Percentiles rank a stretch among this genome's conserved stretches.
Evolutionary conservation across 352 stramenopile species (phyloP).

Genomic region (Aphanomyces cochlioides): DNA sequence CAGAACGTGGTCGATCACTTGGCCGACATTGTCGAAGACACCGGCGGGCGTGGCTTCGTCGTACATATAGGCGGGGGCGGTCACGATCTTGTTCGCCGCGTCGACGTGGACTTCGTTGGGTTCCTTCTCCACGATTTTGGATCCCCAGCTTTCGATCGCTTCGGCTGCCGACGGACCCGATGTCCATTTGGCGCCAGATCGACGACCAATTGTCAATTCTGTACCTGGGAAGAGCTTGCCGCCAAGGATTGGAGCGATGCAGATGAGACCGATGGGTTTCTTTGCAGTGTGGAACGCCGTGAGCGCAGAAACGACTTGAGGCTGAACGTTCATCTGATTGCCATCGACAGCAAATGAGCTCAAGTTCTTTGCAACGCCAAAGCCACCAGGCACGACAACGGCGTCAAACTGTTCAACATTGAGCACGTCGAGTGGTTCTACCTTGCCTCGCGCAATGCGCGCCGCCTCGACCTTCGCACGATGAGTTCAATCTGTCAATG

Average conservation of each 20-base stretch:
- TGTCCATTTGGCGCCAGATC: conserved; percentile 32
- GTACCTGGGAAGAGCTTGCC: conserved; percentile 36
- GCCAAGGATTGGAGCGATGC: conserved; percentile 38
- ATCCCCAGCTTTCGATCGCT: conserved; percentile 34
- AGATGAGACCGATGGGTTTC: conserved; percentile 41
- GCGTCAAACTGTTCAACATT: conserved; percentile 36
- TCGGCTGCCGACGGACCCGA: conserved; percentile 32
- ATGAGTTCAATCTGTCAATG: too few relatives aligned
- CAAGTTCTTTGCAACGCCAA: conserved; percentile 43
- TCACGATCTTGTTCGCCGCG: conserved; percentile 36
- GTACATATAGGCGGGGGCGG: conserved; percentile 40
- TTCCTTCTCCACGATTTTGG: conserved; percentile 34
- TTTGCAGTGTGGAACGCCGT: conserved; percentile 34
- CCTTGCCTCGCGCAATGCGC: conserved; percentile 35
- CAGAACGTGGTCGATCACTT: conserved; percentile 35
- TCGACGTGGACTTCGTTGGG: conserved; percentile 14
- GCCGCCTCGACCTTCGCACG: conserved; percentile 29
- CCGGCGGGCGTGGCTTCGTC: conserved; percentile 29
- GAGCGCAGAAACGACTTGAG: conserved; percentile 31
- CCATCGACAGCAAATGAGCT: conserved; percentile 37
- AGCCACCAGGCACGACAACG: conserved; percentile 38
- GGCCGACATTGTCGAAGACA: conserved; percentile 35
- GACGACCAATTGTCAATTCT: conserved; percentile 35
- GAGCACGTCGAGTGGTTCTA: conserved; percentile 32
- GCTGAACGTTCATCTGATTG: conserved; percentile 38